Evolutionary conservation across 257 asterid species (phyloP).

Genomic region (Paulownia fortunei): DNA sequence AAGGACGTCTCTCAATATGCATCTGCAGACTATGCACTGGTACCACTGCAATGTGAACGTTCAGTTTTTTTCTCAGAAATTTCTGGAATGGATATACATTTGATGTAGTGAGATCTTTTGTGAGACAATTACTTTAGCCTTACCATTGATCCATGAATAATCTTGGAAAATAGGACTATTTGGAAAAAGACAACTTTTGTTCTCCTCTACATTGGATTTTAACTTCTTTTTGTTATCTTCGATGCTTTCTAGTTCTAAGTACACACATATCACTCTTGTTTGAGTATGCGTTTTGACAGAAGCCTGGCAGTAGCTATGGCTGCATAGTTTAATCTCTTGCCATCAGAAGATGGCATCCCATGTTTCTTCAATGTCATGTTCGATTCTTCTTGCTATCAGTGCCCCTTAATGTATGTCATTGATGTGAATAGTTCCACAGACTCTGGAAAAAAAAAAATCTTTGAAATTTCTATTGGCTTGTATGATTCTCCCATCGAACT

Average conservation of each 20-base stretch:
- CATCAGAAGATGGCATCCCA: too few species aligned
- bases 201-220: neutral
- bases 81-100: constrained; percentile 20
- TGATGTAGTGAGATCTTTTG: constrained; percentile 23
- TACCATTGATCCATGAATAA: constrained; percentile 26
- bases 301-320: too few species aligned
- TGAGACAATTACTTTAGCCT: constrained; percentile 11
- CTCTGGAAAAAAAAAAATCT: too few species aligned
- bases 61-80: constrained; percentile 23
- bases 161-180: neutral
- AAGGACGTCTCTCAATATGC: constrained; percentile 23
- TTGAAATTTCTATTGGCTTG: constrained; percentile 10
- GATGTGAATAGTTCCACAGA: too few species aligned
- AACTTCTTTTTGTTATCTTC: neutral
- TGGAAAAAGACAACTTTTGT: constrained; percentile 10
- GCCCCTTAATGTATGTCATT: too few species aligned
- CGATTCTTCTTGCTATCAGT: too few species aligned
- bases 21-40: neutral
- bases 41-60: constrained; percentile 17
- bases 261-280: too few species aligned
- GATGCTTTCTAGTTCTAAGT: too few species aligned
- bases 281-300: too few species aligned
- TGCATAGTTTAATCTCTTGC: too few species aligned
- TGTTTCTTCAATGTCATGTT: too few species aligned
- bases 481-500: constrained; percentile 34